Conservation (phyloP, 495 filamentous ascomycete species). For the Neurospora intermedia region DNA sequence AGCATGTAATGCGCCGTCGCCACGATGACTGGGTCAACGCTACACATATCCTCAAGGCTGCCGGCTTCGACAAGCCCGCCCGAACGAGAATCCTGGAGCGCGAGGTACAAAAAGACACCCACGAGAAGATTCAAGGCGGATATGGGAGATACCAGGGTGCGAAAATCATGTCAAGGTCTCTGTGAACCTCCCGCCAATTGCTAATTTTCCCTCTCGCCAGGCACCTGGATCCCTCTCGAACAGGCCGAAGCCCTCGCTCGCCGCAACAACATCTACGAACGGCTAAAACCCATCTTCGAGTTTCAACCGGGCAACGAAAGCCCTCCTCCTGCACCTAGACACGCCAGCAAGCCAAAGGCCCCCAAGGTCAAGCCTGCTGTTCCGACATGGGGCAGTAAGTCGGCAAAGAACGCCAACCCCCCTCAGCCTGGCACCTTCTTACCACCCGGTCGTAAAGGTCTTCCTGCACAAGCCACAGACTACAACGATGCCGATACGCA, state of each 20-base stretch:
- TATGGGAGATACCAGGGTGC: slow-evolving; percentile 97
- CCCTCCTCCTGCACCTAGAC: slow-evolving; percentile 88
- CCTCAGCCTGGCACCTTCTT: slow-evolving; percentile 12
- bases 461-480: slow-evolving; percentile 26
- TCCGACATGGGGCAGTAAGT: slow-evolving; percentile 41
- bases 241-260: slow-evolving; percentile 71
- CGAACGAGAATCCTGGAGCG: slow-evolving; percentile 89
- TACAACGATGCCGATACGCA: slow-evolving; percentile 40
- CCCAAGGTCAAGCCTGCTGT: slow-evolving; percentile 47
- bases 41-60: slow-evolving; percentile 81
- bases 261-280: slow-evolving; percentile 74
- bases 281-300: slow-evolving; percentile 79
- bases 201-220: slow-evolving; percentile 33
- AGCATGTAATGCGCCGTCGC: slow-evolving; percentile 81
- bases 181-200: not conserved
- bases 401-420: slow-evolving; percentile 8
- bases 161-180: not conserved
- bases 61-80: slow-evolving; percentile 67
- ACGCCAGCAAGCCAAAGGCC: slow-evolving; percentile 66
- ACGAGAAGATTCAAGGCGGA: slow-evolving; percentile 96
- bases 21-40: slow-evolving; percentile 88
- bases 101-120: slow-evolving; percentile 89
- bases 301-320: slow-evolving; percentile 74
- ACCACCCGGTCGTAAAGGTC: slow-evolving; percentile 18
- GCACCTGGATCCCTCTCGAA: slow-evolving; percentile 90